Percentiles rank a stretch among this genome's conserved stretches.
Evolutionary conservation across 495 filamentous ascomycete species (phyloP).

Genomic region (Hypoxylon intermedium): DNA sequence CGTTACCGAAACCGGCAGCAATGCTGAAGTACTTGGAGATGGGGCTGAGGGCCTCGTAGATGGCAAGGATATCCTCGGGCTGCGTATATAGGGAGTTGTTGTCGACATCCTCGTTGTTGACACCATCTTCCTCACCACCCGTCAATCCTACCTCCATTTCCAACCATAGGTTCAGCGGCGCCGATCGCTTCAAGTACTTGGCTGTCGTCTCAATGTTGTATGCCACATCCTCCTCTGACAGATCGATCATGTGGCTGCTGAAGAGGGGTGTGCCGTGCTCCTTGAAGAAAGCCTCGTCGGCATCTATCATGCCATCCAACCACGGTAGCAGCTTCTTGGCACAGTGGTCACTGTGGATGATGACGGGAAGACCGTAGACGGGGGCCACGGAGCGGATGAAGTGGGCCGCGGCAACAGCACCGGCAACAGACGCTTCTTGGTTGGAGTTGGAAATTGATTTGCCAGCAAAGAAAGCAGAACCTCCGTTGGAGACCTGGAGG

Average conservation of each 20-base stretch:
- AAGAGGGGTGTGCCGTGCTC: constrained; percentile 90
- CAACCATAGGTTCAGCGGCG: constrained; percentile 97
- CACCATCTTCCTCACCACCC: constrained; percentile 95
- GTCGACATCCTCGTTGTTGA: constrained; percentile 87
- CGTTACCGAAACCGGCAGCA: constrained; percentile 97
- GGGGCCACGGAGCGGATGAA: constrained; percentile 92
- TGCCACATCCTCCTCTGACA: constrained; percentile 80
- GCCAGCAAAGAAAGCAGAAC: constrained; percentile 92
- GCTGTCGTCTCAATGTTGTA: constrained; percentile 91
- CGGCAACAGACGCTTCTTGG: constrained; percentile 87
- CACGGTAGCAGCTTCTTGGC: constrained; percentile 91
- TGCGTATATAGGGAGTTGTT: constrained; percentile 98
- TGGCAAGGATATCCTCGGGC: constrained; percentile 90
- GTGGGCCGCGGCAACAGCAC: constrained; percentile 86
- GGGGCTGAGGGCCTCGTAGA: constrained; percentile 79
- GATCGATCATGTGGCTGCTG: constrained; percentile 96
- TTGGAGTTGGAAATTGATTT: constrained; percentile 89
- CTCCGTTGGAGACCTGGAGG: constrained; percentile 90
- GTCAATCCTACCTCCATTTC: constrained; percentile 99
- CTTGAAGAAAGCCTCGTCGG: constrained; percentile 93
- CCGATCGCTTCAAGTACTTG: constrained; percentile 86
- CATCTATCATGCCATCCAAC: constrained; percentile 94
- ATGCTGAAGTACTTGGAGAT: constrained; percentile 97
- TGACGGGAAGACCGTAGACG: constrained; percentile 85
- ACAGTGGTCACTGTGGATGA: constrained; percentile 93